A percentile compares a stretch with the other conserved stretches of the same genome.
These are phyloP conservation scores for Arthrinium puccinioides DNA, from an alignment of 2,329 filamentous ascomycete genomes.

Conservation along the genomic window DNA sequence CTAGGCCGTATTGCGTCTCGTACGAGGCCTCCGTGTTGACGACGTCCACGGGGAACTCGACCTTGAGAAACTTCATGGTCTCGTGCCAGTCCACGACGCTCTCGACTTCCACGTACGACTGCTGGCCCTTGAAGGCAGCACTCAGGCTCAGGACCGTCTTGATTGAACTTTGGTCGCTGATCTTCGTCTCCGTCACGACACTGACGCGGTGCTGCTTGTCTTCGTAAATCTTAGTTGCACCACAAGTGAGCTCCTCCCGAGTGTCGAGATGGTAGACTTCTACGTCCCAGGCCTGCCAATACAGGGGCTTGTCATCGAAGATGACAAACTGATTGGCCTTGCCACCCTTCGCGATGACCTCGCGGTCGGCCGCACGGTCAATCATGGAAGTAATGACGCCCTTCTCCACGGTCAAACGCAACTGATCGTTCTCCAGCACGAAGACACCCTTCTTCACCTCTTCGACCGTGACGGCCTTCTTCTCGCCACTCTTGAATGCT, in stretches of 20 bases:
- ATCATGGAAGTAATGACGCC: conserved; percentile 81
- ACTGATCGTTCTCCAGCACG: conserved; percentile 70
- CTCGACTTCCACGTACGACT: conserved; percentile 68
- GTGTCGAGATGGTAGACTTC: conserved; percentile 93
- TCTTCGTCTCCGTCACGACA: conserved; percentile 75
- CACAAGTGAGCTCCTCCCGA: conserved; percentile 64
- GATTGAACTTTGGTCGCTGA: conserved; percentile 80
- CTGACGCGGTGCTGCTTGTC: conserved; percentile 69
- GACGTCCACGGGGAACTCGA: conserved; percentile 92
- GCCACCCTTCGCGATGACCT: conserved; percentile 64
- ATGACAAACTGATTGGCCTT: conserved; percentile 90
- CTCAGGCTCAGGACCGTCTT: conserved; percentile 78
- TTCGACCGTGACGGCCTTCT: conserved; percentile 43
- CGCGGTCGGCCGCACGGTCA: conserved; percentile 65
- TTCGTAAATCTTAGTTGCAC: conserved; percentile 65
- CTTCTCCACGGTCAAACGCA: conserved; percentile 63
- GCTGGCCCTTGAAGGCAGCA: conserved; percentile 56
- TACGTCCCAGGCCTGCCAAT: conserved; percentile 98
- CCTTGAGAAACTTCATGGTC: conserved; percentile 96
- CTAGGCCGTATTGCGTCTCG: conserved; percentile 88
- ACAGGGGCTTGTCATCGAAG: conserved; percentile 94
- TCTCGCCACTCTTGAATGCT: conserved; percentile 41
- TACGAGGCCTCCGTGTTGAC: conserved; percentile 89
- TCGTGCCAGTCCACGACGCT: conserved; percentile 96
- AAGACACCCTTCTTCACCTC: conserved; percentile 57